Evolutionary conservation across 805 yeast species (phyloP), one percentile per base, ranked within the genome.

Genomic region (Kurtzmaniella fragi): DNA sequence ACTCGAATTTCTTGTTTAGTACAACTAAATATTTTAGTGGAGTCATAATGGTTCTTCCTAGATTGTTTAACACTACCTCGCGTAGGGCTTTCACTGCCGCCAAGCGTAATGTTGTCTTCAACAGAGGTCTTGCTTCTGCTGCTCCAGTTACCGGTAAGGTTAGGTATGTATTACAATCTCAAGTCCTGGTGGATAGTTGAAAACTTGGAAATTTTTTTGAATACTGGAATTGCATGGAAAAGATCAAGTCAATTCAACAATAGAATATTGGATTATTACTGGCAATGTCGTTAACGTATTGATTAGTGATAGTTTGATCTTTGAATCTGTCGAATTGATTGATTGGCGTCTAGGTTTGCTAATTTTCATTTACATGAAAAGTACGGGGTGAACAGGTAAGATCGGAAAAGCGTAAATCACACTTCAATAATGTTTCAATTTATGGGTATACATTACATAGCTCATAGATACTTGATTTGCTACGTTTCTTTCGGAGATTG

Each of bases 21-120:
- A 27, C 30, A 29, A 29, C 29, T 31, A 27, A 35, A 29, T 36
- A 27, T 48, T 40, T 38, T 37, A 31, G 40, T 26, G 34, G 39
- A 36, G 32, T 35, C 42, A 37, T 35, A 37, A 76, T 76, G 81
- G 80, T 75, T 69, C 75, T 73, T 64, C 74, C 74, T 54, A 69
- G 73, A 67, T 67, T 69, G 66, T 64, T 68, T 58, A 67, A 68
- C 67, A 52, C 64, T 53, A 64, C 76, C 61, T 80, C 95, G 57
- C 88, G 89, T 73, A 77, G 84, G 64, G 95, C 95, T 61, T 79
- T 84, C 71, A 79, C 81, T 70, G 90, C 91, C 57, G 95, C 89
- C 60, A 84, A 80, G 77, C 87, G 89, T 66, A 82, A 82, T 75
- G 59, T 71, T 62, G 75, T 82, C 67, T 79, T 83, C 71, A 72